These are phyloP conservation scores for Leccinum incarnatum DNA, from an alignment of 768 basidiomycete genomes.

Conservation along the genomic window DNA sequence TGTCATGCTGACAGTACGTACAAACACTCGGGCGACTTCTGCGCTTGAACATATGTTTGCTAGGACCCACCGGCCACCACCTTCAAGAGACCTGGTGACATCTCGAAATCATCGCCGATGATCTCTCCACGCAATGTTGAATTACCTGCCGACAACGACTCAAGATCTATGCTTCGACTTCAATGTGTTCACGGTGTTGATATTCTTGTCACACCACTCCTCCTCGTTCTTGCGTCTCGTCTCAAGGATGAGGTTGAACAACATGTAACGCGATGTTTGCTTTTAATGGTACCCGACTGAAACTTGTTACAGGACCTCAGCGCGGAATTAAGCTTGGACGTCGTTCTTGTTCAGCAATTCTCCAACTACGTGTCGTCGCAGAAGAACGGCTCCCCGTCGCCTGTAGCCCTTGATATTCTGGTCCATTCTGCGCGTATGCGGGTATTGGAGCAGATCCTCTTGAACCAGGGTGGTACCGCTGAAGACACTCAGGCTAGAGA, in stretches of 20 bases:
- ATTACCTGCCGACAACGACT: not conserved
- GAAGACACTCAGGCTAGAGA: constrained; percentile 14
- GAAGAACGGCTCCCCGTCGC: too few species aligned
- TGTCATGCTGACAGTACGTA: constrained; percentile 41
- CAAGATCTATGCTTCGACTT: constrained; percentile 35
- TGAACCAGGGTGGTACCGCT: constrained; percentile 4
- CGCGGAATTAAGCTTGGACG: constrained; percentile 40
- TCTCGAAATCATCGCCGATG: not conserved
- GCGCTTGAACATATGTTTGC: not conserved
- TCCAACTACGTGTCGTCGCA: too few species aligned
- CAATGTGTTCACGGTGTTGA: constrained; percentile 37
- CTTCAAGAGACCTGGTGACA: constrained; percentile 6
- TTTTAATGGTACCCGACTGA: constrained; percentile 4
- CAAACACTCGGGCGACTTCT: not conserved
- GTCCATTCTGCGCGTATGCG: constrained; percentile 41
- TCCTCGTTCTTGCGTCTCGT: constrained; percentile 40
- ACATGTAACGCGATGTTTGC: constrained; percentile 37
- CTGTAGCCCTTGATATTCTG: constrained; percentile 38
- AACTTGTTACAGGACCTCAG: constrained; percentile 31
- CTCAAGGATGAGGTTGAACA: constrained; percentile 48
- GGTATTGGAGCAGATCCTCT: constrained; percentile 45
- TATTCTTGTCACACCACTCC: constrained; percentile 54
- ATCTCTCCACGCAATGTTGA: constrained; percentile 5
- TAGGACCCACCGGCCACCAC: constrained; percentile 13
- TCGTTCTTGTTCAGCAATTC: constrained; percentile 35